These are phyloP conservation scores for Eucalyptus lansdowneana DNA, from an alignment of 345 rosid genomes.

Conservation along the genomic window DNA sequence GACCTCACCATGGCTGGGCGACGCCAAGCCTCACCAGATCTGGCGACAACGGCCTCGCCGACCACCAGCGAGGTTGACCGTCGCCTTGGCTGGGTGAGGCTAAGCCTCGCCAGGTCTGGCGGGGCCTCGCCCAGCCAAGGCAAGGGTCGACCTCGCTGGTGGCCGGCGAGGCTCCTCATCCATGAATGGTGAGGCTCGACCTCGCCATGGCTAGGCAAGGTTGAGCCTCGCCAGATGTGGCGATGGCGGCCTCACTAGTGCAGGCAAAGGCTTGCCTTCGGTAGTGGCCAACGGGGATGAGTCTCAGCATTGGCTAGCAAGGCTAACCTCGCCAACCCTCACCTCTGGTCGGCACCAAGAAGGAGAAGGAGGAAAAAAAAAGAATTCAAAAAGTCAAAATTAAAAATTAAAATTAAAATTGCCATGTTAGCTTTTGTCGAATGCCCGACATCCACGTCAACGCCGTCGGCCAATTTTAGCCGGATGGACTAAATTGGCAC, in stretches of 20 bases:
- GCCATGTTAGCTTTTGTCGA: rapidly evolving
- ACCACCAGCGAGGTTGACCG: rapidly evolving
- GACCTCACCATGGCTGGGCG: too few relatives aligned
- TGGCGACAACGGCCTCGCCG: rapidly evolving
- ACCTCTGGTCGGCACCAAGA: too few relatives aligned
- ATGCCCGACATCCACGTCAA: rapidly evolving
- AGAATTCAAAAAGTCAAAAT: too few relatives aligned
- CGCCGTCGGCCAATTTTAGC: rapidly evolving
- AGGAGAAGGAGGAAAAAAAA: too few relatives aligned
- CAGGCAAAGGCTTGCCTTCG: rapidly evolving
- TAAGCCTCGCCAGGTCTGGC: too few relatives aligned
- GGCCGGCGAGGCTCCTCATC: too few relatives aligned
- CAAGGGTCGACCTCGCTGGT: rapidly evolving
- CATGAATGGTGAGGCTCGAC: rapidly evolving
- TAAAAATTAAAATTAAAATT: too few relatives aligned
- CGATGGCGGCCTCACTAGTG: rapidly evolving
- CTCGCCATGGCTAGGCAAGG: rapidly evolving
- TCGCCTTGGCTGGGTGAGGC: too few relatives aligned
- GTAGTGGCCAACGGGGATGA: rapidly evolving
- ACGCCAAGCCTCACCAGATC: too few relatives aligned
- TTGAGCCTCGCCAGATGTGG: rapidly evolving
- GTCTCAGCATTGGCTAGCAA: rapidly evolving
- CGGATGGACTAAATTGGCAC: too few relatives aligned
- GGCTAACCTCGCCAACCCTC: too few relatives aligned
- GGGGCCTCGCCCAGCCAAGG: too few relatives aligned